These are phyloP conservation scores for Castanea sativa DNA, from an alignment of 306 rosid genomes.

Conservation along the genomic window DNA sequence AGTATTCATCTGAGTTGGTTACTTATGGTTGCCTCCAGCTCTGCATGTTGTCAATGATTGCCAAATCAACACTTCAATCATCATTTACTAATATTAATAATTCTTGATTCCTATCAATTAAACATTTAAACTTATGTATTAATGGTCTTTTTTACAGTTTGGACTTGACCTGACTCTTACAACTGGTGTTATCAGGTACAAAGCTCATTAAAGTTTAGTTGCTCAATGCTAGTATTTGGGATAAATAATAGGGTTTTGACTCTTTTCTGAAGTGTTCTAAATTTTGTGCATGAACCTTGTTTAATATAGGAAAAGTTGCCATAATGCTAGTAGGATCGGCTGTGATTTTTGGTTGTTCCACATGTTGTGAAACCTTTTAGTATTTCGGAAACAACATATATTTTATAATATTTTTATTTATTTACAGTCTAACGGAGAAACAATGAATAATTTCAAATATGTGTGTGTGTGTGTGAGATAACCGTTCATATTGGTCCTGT, in stretches of 20 bases:
- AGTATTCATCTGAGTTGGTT: background rate
- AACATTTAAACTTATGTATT: slow-evolving; percentile 2
- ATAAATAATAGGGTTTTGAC: background rate
- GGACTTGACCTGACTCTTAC: slow-evolving; percentile 97
- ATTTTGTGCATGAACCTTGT: background rate
- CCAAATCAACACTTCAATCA: background rate
- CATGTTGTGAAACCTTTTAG: too few relatives aligned
- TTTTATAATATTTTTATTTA: background rate
- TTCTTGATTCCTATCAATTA: background rate
- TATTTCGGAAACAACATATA: too few relatives aligned
- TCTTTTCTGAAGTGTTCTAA: background rate
- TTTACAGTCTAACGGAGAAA: background rate
- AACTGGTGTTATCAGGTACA: slow-evolving; percentile 85
- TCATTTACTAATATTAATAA: slow-evolving; percentile 6
- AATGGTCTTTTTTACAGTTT: slow-evolving; percentile 58
- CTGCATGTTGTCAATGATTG: background rate
- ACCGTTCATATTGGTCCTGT: background rate
- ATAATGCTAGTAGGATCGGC: background rate
- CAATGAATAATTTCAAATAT: background rate
- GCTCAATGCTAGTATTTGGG: background rate
- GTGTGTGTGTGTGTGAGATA: too few relatives aligned
- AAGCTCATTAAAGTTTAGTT: slow-evolving; percentile 8
- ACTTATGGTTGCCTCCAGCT: slow-evolving; percentile 17
- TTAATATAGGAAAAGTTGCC: background rate
- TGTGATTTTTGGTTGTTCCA: too few relatives aligned